A percentile compares a stretch with the other conserved stretches of the same genome.
These are phyloP conservation scores for Lachnellula arida DNA, from an alignment of 2,329 filamentous ascomycete species.

Conservation along the genomic window DNA sequence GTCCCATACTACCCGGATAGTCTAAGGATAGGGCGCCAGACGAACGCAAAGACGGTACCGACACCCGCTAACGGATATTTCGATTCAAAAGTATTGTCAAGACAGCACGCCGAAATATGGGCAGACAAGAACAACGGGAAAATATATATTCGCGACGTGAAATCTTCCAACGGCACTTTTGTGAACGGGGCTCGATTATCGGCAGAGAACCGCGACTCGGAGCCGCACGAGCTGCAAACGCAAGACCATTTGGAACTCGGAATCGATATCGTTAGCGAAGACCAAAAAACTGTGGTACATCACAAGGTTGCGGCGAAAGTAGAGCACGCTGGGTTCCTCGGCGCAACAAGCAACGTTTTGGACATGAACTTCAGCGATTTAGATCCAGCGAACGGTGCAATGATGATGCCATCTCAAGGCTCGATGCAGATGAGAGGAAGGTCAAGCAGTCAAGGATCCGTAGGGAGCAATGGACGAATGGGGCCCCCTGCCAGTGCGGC, in stretches of 20 bases:
- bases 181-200: constrained; percentile 90
- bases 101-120: constrained; percentile 95
- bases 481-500: constrained; percentile 48
- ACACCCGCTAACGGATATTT: constrained; percentile 92
- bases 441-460: constrained; percentile 61
- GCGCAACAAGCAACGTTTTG: constrained; percentile 67
- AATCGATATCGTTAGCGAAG: constrained; percentile 97
- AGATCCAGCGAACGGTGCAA: constrained; percentile 70
- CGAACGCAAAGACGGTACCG: constrained; percentile 92
- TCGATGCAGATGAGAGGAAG: constrained; percentile 68
- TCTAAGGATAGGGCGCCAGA: constrained; percentile 89
- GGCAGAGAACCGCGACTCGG: constrained; percentile 91
- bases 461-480: constrained; percentile 56
- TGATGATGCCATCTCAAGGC: constrained; percentile 65
- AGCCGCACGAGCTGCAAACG: constrained; percentile 87
- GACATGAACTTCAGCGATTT: constrained; percentile 92
- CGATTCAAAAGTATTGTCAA: constrained; percentile 93
- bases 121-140: constrained; percentile 72
- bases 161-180: constrained; percentile 98
- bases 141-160: constrained; percentile 94
- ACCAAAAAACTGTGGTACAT: constrained; percentile 97
- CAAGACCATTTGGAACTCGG: constrained; percentile 90
- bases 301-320: constrained; percentile 98
- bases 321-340: constrained; percentile 85
- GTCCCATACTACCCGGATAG: constrained; percentile 94